A percentile compares a stretch with the other conserved stretches of the same genome.
Evolutionary conservation across 2,329 filamentous ascomycete genomes (phyloP).

Genomic region (Epichloe bromicola): DNA sequence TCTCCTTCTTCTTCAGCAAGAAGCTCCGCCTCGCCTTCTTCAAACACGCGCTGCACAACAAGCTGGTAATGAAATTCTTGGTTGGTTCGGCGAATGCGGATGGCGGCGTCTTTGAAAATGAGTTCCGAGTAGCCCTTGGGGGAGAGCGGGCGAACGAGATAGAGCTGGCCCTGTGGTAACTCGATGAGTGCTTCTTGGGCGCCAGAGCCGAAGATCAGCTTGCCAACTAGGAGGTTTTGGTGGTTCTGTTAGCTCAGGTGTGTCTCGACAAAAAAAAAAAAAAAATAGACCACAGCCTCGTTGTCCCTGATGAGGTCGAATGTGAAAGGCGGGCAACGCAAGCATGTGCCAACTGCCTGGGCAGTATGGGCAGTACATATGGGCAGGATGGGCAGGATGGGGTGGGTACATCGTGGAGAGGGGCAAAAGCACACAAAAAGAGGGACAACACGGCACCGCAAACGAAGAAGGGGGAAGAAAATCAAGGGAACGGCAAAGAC

Average conservation of each 20-base stretch:
- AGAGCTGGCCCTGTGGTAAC: slow-evolving; percentile 89
- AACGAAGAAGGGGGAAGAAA: neutral
- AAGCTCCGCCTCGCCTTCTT: slow-evolving; percentile 90
- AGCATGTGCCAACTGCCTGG: neutral
- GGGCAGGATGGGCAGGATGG: neutral
- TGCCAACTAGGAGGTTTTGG: slow-evolving; percentile 50
- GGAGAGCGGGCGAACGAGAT: slow-evolving; percentile 86
- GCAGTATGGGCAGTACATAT: neutral
- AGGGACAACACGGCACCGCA: neutral
- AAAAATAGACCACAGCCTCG: neutral
- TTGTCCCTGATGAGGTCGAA: neutral
- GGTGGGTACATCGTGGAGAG: slow-evolving; percentile 5
- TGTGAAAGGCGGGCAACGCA: neutral
- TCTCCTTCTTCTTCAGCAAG: slow-evolving; percentile 81
- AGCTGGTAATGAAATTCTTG: slow-evolving; percentile 97
- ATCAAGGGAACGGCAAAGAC: neutral
- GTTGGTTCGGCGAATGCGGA: slow-evolving; percentile 81
- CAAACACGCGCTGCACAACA: slow-evolving; percentile 89
- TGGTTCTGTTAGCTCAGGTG: neutral
- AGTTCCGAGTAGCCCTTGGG: slow-evolving; percentile 95
- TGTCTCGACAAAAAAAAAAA: neutral
- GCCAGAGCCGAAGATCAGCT: slow-evolving; percentile 77
- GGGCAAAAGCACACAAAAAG: slow-evolving; percentile 1
- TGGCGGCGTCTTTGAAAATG: slow-evolving; percentile 94
- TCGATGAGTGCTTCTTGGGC: slow-evolving; percentile 91